Percentiles rank a stretch among this genome's conserved stretches.
Evolutionary conservation across 1,139 yeast species (phyloP).

Genomic region (Lizanozyma gosingica): DNA sequence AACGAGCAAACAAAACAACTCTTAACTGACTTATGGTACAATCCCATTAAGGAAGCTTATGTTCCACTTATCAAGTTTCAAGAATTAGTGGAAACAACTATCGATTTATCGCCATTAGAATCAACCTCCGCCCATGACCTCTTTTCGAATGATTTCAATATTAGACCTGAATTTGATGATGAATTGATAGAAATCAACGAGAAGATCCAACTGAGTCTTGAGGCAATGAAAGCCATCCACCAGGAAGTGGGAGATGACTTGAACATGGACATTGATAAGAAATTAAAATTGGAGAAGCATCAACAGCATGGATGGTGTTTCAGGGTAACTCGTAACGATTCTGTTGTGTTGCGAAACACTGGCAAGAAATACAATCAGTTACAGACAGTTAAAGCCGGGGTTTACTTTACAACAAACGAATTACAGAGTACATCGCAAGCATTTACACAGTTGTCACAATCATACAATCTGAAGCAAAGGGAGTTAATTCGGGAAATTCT

Average conservation of each 20-base stretch:
- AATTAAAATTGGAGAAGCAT: slow-evolving; percentile 81
- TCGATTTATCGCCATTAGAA: slow-evolving; percentile 76
- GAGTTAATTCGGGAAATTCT: slow-evolving; percentile 77
- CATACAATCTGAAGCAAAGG: slow-evolving; percentile 67
- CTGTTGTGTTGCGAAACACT: slow-evolving; percentile 56
- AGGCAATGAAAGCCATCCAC: slow-evolving; percentile 53
- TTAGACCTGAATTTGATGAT: slow-evolving; percentile 85
- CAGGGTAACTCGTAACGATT: slow-evolving; percentile 84
- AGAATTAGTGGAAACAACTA: slow-evolving; percentile 86
- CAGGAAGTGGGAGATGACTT: slow-evolving; percentile 63
- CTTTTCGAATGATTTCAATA: slow-evolving; percentile 57
- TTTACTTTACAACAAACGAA: slow-evolving; percentile 69
- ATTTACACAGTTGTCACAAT: slow-evolving; percentile 49
- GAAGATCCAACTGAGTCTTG: slow-evolving; percentile 46
- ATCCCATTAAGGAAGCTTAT: slow-evolving; percentile 42
- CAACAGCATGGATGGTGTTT: slow-evolving; percentile 89
- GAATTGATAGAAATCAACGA: slow-evolving; percentile 53
- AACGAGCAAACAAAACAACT: slow-evolving; percentile 19
- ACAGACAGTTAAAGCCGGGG: slow-evolving; percentile 92
- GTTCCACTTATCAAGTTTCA: slow-evolving; percentile 56
- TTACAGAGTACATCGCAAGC: slow-evolving; percentile 53
- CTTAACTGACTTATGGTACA: slow-evolving; percentile 45
- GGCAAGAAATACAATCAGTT: slow-evolving; percentile 61
- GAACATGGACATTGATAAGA: slow-evolving; percentile 74
- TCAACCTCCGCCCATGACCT: slow-evolving; percentile 31